A percentile compares a stretch with the other conserved stretches of the same genome.
Conservation (phyloP, 2,329 filamentous ascomycete genomes). For the Cryphonectria japonica region DNA sequence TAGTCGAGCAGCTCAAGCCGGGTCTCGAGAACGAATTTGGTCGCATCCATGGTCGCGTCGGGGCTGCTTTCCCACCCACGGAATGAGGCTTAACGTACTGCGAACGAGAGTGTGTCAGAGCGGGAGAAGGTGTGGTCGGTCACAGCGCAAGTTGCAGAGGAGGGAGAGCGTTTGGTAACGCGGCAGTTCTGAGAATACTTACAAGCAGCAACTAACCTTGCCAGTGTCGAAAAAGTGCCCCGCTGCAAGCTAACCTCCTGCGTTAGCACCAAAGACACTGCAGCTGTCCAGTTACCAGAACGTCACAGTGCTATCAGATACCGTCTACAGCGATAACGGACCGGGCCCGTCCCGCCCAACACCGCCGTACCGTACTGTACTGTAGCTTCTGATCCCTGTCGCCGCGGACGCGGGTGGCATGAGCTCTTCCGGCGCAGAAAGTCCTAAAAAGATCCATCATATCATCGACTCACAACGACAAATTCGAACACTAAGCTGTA, state of each 20-base stretch:
- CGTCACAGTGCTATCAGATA: slow-evolving; percentile 12
- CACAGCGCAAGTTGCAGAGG: not conserved
- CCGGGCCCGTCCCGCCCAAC: not conserved
- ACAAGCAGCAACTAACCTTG: not conserved
- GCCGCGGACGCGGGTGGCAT: slow-evolving; percentile 6
- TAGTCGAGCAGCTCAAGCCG: slow-evolving; percentile 84
- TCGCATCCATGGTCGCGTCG: slow-evolving; percentile 76
- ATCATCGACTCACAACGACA: slow-evolving; percentile 23
- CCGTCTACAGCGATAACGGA: slow-evolving; percentile 11
- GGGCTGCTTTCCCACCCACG: not conserved
- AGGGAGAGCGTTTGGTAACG: not conserved
- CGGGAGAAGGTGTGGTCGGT: not conserved
- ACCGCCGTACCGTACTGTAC: not conserved
- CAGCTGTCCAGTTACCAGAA: not conserved
- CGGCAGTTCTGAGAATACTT: not conserved
- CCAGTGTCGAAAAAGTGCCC: slow-evolving; percentile 18
- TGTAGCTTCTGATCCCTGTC: slow-evolving; percentile 19
- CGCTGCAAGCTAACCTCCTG: slow-evolving; percentile 18
- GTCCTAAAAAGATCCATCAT: slow-evolving; percentile 11
- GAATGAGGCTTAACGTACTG: not conserved
- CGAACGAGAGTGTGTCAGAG: not conserved
- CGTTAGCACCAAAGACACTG: not conserved
- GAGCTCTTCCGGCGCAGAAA: not conserved
- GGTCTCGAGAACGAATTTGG: slow-evolving; percentile 76
- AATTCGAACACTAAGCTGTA: slow-evolving; percentile 9